Evolutionary conservation across 768 basidiomycete species (phyloP), one percentile per base, ranked within the genome.

Genomic region (Leucosporidium yakuticum): DNA sequence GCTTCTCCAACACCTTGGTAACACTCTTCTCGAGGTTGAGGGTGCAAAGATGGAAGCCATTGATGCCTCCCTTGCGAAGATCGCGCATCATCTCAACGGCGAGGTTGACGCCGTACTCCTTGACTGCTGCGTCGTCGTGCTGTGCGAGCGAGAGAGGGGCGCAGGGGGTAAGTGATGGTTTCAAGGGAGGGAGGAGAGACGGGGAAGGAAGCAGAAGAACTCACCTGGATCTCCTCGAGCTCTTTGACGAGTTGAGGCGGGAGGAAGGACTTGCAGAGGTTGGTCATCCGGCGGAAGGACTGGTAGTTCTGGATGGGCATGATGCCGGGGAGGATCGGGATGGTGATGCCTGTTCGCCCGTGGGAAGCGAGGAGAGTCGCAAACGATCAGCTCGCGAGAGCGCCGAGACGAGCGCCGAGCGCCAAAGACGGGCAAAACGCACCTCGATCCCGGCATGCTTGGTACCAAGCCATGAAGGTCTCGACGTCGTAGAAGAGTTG

Each of bases 271-370:
- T 89, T 88, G 69, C 91, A 94, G 54, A 99, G 82, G 77, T 94
- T 96, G 27, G 88, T 90, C 74, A 98, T 82, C 56, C 96, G 87
- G 55, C 88, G 81, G 80, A 99, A 98, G 1, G 96, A 96, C 6
- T 88, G 85, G 77, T 93, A 95, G 29, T 90, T 97, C 77, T 98
- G 96, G 64, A 99, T 91, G 0, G 96, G 95, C 93, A 98, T 96
- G 63, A 98, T 86, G 17, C 94, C 92, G 14, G 96, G 92, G 68
- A 99, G 88, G 73, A 99, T 86, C 1, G 96, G 95, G 2, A 93
- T 85, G 0, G 79, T 83, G 76, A 99, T 92, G 39, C 94, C 96
- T 94, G 73, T 27, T 36, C 14, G n/a, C 2, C 2, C 39, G 39
- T 15, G 3, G 39, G 14, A 44, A 2, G 47, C 77, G 36, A 75